Evolutionary conservation across 331 rosid genomes (phyloP).

Genomic region (Erythrophleum ivorense): DNA sequence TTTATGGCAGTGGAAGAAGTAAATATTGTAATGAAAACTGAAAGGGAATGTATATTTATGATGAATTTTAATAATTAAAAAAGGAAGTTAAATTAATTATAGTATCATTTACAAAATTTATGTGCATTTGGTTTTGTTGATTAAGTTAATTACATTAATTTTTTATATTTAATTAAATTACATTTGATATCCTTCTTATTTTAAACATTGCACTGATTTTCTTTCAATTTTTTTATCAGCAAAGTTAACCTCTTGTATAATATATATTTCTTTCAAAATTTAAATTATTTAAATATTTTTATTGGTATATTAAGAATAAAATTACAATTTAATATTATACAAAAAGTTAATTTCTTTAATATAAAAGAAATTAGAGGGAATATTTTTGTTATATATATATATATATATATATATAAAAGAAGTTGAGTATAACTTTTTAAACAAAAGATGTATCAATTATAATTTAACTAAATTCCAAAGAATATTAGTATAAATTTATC

Average conservation of each 20-base stretch:
- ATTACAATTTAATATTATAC: too few relatives aligned
- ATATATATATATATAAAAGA: too few relatives aligned
- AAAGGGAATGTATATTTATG: not conserved
- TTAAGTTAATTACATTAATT: not conserved
- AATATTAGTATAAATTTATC: too few relatives aligned
- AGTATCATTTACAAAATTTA: not conserved
- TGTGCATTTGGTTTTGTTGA: not conserved
- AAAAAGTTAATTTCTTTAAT: too few relatives aligned
- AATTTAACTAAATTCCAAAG: too few relatives aligned
- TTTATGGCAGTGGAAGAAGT: too few relatives aligned
- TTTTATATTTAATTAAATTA: not conserved
- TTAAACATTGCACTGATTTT: not conserved
- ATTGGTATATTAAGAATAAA: too few relatives aligned
- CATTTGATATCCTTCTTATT: not conserved
- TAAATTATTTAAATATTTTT: not conserved
- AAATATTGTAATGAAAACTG: not conserved
- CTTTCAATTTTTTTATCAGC: not conserved
- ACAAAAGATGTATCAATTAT: too few relatives aligned
- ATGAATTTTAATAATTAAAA: not conserved
- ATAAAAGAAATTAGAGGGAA: too few relatives aligned
- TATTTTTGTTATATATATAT: too few relatives aligned
- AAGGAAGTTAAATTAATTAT: not conserved
- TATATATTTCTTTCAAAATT: not conserved
- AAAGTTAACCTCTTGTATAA: not conserved
- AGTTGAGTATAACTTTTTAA: too few relatives aligned